These are phyloP conservation scores for Coemansia sp. DNA, from an alignment of 192 early-diverging fungal species.

Conservation along the genomic window DNA sequence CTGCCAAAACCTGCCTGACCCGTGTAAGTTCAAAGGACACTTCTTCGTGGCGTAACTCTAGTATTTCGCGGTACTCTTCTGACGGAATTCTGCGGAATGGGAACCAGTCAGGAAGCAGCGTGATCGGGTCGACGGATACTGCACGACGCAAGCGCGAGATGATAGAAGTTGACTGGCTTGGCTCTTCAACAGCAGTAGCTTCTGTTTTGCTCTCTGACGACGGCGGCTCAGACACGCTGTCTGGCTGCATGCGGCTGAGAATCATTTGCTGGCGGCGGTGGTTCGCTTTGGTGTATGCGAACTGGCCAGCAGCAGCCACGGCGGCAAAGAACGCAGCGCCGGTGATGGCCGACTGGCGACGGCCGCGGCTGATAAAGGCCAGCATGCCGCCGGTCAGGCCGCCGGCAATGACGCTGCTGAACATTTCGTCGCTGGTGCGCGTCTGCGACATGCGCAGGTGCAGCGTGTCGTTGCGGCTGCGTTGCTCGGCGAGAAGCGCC, in stretches of 20 bases:
- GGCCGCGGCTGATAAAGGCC: constrained; percentile 53
- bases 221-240: not conserved
- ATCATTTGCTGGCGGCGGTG: constrained; percentile 57
- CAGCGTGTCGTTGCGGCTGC: constrained; percentile 49
- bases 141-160: constrained; percentile 13
- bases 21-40: constrained; percentile 16
- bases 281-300: constrained; percentile 40
- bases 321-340: constrained; percentile 59
- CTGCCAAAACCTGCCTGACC: constrained; percentile 15
- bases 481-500: constrained; percentile 58
- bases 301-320: constrained; percentile 54
- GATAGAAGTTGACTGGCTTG: constrained; percentile 12
- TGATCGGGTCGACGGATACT: constrained; percentile 34
- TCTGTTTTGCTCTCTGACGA: not conserved
- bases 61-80: constrained; percentile 61
- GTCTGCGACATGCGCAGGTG: constrained; percentile 61
- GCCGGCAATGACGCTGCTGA: constrained; percentile 62
- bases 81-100: constrained; percentile 60
- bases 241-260: constrained; percentile 19
- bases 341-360: constrained; percentile 51
- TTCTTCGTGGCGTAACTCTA: constrained; percentile 28
- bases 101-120: constrained; percentile 58
- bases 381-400: constrained; percentile 59
- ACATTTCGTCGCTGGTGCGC: constrained; percentile 58
- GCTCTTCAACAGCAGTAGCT: constrained; percentile 1